A percentile compares a stretch with the other conserved stretches of the same genome.
These are phyloP conservation scores for Rubroshorea leprosula DNA, from an alignment of 345 rosid genomes.

Conservation along the genomic window DNA sequence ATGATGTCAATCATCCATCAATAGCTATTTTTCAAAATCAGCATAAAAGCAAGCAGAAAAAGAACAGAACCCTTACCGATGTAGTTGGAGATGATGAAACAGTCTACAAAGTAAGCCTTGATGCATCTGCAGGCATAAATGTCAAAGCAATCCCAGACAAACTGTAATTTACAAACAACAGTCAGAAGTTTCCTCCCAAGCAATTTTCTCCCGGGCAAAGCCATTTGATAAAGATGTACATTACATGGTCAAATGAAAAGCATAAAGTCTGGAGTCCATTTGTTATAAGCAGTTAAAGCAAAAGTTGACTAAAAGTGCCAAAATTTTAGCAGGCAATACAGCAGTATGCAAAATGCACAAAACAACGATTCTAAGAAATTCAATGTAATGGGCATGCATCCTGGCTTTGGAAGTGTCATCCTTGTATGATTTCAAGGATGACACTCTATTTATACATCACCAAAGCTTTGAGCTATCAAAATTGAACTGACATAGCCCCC, in stretches of 20 bases:
- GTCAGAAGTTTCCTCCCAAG: constrained; percentile 46
- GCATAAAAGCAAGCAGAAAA: constrained; percentile 29
- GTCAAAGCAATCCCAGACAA: constrained; percentile 41
- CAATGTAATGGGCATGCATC: too few relatives aligned
- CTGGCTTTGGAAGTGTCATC: too few relatives aligned
- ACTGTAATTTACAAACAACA: constrained; percentile 37
- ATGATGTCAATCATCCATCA: constrained; percentile 72
- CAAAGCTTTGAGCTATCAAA: too few relatives aligned
- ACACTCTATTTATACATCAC: too few relatives aligned
- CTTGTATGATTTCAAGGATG: too few relatives aligned
- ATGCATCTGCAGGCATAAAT: constrained; percentile 27
- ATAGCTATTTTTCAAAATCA: constrained; percentile 47
- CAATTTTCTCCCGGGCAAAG: constrained; percentile 29
- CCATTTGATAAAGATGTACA: constrained; percentile 28
- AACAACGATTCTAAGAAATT: too few relatives aligned
- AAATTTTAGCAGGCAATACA: neutral
- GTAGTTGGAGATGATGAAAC: constrained; percentile 51
- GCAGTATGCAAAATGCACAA: too few relatives aligned
- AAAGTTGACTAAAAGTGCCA: neutral
- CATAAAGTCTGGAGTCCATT: constrained; percentile 52
- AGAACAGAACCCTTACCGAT: constrained; percentile 51
- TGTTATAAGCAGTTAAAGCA: constrained; percentile 30
- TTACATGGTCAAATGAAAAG: constrained; percentile 54
- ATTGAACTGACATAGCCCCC: too few relatives aligned
- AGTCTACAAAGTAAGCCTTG: constrained; percentile 29